Evolutionary conservation across 495 filamentous ascomycete genomes (phyloP).

Genomic region (Penicillium cataractarum): DNA sequence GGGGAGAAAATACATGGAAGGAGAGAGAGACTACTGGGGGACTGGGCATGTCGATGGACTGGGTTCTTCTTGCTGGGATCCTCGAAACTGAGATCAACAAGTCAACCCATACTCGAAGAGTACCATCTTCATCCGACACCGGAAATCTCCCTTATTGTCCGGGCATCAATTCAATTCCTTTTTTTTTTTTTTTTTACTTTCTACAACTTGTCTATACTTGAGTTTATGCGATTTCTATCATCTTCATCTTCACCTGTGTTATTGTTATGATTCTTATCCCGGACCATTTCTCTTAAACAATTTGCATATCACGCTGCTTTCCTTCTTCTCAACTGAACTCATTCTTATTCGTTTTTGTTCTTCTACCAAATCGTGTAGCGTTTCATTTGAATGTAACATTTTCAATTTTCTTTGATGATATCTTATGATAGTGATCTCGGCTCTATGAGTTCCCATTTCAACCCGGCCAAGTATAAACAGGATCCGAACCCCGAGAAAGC

Average conservation of each 20-base stretch:
- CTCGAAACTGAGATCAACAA: neutral
- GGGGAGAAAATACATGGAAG: neutral
- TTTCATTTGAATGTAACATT: neutral
- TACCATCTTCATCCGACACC: neutral
- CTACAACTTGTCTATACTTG: constrained; percentile 16
- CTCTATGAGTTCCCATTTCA: neutral
- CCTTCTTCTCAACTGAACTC: no score
- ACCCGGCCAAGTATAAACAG: neutral
- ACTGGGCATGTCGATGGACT: neutral
- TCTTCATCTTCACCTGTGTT: constrained; percentile 9
- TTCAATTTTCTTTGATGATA: neutral
- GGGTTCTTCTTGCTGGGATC: neutral
- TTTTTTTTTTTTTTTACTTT: neutral
- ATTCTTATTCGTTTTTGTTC: no score
- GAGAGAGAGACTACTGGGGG: neutral
- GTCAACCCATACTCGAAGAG: neutral
- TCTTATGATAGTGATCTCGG: neutral
- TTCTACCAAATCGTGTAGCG: neutral
- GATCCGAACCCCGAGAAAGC: neutral
- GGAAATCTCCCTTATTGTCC: neutral
- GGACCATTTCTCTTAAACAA: neutral
- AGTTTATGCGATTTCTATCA: constrained; percentile 8
- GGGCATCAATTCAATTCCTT: constrained; percentile 1
- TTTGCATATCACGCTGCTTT: constrained; percentile 9
- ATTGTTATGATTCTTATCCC: neutral